Percentiles rank a stretch among this genome's conserved stretches.
Conservation (phyloP, 2,329 filamentous ascomycete genomes). For the Pseudogymnoascus sp. region DNA sequence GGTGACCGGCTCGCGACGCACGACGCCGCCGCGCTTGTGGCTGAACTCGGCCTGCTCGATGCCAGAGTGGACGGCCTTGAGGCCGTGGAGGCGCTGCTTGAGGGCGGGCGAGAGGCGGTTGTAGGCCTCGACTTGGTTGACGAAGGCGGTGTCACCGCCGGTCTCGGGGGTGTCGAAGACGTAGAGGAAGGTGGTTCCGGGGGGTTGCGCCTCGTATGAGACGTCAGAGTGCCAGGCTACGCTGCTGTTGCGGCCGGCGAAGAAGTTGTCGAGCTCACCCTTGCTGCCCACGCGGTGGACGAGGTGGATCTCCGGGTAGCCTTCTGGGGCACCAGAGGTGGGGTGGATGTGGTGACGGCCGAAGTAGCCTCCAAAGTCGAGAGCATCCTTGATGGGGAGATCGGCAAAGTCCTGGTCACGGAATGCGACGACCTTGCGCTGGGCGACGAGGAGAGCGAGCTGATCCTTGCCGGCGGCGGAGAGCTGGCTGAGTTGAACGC, state of each 20-base stretch:
- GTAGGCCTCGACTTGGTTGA: slow-evolving; percentile 73
- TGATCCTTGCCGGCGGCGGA: slow-evolving; percentile 65
- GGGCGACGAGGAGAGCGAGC: slow-evolving; percentile 64
- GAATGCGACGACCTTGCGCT: slow-evolving; percentile 73
- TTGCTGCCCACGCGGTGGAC: slow-evolving; percentile 66
- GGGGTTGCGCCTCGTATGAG: slow-evolving; percentile 80
- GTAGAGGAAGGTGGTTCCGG: slow-evolving; percentile 84
- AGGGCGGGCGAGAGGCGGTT: slow-evolving; percentile 71
- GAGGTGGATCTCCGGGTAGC: slow-evolving; percentile 67
- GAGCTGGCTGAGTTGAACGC: slow-evolving; percentile 63
- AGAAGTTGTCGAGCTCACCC: slow-evolving; percentile 51
- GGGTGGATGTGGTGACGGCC: slow-evolving; percentile 77
- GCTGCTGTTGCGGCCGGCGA: slow-evolving; percentile 63
- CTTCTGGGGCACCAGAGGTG: slow-evolving; percentile 65
- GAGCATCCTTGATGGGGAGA: slow-evolving; percentile 59
- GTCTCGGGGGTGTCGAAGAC: slow-evolving; percentile 71
- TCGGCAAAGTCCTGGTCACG: slow-evolving; percentile 65
- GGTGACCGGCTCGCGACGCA: slow-evolving; percentile 66
- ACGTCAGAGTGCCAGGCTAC: slow-evolving; percentile 88
- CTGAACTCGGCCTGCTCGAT: slow-evolving; percentile 70
- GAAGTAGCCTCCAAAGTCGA: slow-evolving; percentile 66
- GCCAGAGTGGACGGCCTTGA: slow-evolving; percentile 74
- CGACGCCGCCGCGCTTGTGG: slow-evolving; percentile 57
- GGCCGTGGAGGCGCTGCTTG: slow-evolving; percentile 68
- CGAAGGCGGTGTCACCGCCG: slow-evolving; percentile 81